Percentiles rank a stretch among this genome's conserved stretches.
Conservation (phyloP, 129 eudicot genomes). For the Solidago caesia region DNA sequence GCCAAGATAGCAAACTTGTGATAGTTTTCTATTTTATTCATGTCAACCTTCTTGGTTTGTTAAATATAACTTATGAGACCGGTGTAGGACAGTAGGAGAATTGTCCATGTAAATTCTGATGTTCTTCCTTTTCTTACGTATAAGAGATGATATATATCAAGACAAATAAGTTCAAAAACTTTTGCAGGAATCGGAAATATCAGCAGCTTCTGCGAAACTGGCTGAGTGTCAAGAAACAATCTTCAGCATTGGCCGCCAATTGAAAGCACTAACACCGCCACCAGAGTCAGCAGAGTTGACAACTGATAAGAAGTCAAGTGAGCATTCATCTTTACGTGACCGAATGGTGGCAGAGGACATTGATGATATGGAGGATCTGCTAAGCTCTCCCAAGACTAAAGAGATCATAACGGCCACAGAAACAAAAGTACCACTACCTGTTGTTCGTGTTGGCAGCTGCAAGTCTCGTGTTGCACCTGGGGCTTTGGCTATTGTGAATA, state of each 20-base stretch:
- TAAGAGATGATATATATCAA: background rate
- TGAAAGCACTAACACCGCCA: conserved; percentile 58
- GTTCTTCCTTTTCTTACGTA: too few relatives aligned
- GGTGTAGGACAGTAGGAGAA: too few relatives aligned
- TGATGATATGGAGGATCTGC: conserved; percentile 28
- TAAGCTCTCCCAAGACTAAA: conserved; percentile 45
- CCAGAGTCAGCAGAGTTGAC: conserved; percentile 33
- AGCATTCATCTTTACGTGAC: conserved; percentile 67
- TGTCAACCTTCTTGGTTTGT: too few relatives aligned
- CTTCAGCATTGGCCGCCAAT: conserved; percentile 67
- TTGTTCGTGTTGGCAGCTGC: conserved; percentile 33
- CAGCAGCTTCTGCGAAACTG: conserved; percentile 58
- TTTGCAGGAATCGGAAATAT: conserved; percentile 69
- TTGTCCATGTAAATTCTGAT: too few relatives aligned
- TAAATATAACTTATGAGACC: too few relatives aligned
- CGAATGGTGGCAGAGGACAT: conserved; percentile 60
- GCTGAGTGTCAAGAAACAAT: conserved; percentile 80
- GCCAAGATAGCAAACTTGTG: too few relatives aligned
- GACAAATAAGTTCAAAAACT: background rate
- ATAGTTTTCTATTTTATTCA: too few relatives aligned
- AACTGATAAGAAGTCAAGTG: conserved; percentile 28
- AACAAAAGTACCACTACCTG: conserved; percentile 20
- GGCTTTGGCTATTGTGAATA: conserved; percentile 59
- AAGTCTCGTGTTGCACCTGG: conserved; percentile 38
- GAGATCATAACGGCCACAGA: conserved; percentile 43